Evolutionary conservation across 805 yeast species (phyloP), one percentile per base, ranked within the genome.

Genomic region (Kluyveromyces aestuarii): DNA sequence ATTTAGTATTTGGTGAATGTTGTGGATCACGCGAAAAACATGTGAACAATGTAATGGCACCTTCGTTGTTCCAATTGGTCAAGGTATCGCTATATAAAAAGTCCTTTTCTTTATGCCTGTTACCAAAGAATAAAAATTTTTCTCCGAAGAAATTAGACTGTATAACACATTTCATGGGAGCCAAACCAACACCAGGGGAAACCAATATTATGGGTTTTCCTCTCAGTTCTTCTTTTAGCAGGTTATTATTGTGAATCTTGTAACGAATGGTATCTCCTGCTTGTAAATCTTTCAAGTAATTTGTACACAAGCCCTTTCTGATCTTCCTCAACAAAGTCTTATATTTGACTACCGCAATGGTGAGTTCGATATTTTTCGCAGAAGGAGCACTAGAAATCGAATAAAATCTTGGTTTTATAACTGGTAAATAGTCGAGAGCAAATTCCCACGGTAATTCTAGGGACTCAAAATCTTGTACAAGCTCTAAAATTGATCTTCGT

Each of bases 171-270:
- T 87, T 78, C 76, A 91, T 80, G 2, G 99, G 99, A 0, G 99
- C 99, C 10, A 93, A 72, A 2, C 99, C 99, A 0, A 98, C 95
- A 3, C 99, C 99, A 0, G 99, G 95, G 1, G 91, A 84, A 4
- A 91, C 74, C 76, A 91, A 71, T 2, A 93, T 67, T 25, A 85
- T 67, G 0, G 96, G 85, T 2, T 51, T 61, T 4, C 60, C 52
- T 62, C 41, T 66, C 61, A 37, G 44, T 9, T 45, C 62, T 13
- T 75, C 67, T 39, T 64, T 65, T 41, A 80, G 53, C 25, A 62
- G 37, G 13, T 70, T 63, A 52, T 81, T 77, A 30, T 66, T 62
- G 48, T 76, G 74, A 8, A 83, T 52, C 25, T 78, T 74, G 52
- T 77, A 81, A 13, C 77, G 66, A 1, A 90, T 58, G 7, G 65